phyloP scores from a whole-genome alignment of 805 yeast species.

The Yamadazyma nakazawae region DNA sequence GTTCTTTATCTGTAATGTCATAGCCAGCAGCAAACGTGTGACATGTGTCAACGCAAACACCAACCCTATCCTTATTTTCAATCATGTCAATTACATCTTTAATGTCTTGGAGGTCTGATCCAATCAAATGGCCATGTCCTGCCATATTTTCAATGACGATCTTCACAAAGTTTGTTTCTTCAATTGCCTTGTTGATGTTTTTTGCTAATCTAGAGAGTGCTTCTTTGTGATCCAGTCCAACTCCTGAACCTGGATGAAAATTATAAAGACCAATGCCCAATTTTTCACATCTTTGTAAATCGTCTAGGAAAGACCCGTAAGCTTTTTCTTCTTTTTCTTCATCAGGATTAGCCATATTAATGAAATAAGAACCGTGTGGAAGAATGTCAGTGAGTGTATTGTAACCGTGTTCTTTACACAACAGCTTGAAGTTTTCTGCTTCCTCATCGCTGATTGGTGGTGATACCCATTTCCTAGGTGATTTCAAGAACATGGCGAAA shows the following conservation, averaged over 20 bases:
- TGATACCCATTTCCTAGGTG: constrained; percentile 88
- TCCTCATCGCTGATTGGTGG: constrained; percentile 71
- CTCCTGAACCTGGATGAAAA: constrained; percentile 89
- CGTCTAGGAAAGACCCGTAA: constrained; percentile 77
- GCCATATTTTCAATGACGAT: constrained; percentile 97
- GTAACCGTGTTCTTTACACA: constrained; percentile 62
- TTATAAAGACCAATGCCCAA: constrained; percentile 83
- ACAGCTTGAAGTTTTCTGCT: constrained; percentile 57
- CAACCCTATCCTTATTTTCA: constrained; percentile 81
- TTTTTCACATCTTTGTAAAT: constrained; percentile 80
- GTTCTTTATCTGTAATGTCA: constrained; percentile 63
- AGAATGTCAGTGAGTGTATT: constrained; percentile 75
- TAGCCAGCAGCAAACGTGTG: constrained; percentile 97
- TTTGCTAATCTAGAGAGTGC: constrained; percentile 71
- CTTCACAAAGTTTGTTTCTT: constrained; percentile 72
- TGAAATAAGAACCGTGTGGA: constrained; percentile 94
- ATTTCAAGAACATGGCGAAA: constrained; percentile 86
- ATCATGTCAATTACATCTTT: constrained; percentile 69
- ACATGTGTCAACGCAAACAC: constrained; percentile 95
- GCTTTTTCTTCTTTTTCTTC: constrained; percentile 73
- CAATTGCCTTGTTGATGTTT: constrained; percentile 75
- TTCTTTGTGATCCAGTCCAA: constrained; percentile 60
- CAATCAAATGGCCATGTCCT: constrained; percentile 90
- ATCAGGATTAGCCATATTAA: constrained; percentile 91
- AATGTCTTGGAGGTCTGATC: constrained; percentile 75